Base-by-base conservation (phyloP, 2,329 filamentous ascomycete genomes). In the Ceratocystis ficicola region DNA sequence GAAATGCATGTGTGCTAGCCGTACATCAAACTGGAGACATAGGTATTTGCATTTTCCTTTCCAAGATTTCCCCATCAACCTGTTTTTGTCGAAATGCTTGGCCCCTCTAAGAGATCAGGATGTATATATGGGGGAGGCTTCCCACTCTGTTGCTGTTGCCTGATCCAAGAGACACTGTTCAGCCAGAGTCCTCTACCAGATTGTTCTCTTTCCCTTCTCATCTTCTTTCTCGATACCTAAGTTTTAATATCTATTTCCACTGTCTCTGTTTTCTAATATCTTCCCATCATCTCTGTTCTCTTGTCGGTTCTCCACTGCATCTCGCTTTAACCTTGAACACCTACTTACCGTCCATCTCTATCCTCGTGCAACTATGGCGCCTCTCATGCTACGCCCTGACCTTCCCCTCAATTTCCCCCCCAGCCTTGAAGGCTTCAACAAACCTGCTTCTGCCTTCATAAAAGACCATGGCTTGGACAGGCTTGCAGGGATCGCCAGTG, bases 401-500 rank as follows among this genome's bases (percentile, higher is more conserved):
- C 65, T 70, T 62, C 44, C 32, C 64, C 64, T 71, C 63, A 44
- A 65, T 44, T 67, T 67, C 63, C 68, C 68, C 3, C 20, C 67
- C 17, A 65, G 68, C 32, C 69, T 72, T 10, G 61, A 69, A 1
- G 10, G 64, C 41, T 71, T 68, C 67, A 65, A 69, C 69, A 55
- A 62, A 32, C 65, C 70, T n/a, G 25, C 64, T 5, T 12, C n/a
- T 22, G 61, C 66, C n/a, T 71, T 69, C 67, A 66, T 71, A 57
- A 12, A 44, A 6, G 59, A 67, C 50, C 60, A 70, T 63, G 20
- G 62, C 61, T 65, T 50, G 32, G 44, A 65, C 48, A 62, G 60
- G 28, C 64, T 65, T 62, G 69, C 73, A 64, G 73, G 73, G 46
- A 62, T 77, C 17, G 73, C 73, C 15, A 71, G 72, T 3, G 71